phyloP scores from a whole-genome alignment of 2,329 filamentous ascomycete genomes.

The Colletotrichum viniferum region DNA sequence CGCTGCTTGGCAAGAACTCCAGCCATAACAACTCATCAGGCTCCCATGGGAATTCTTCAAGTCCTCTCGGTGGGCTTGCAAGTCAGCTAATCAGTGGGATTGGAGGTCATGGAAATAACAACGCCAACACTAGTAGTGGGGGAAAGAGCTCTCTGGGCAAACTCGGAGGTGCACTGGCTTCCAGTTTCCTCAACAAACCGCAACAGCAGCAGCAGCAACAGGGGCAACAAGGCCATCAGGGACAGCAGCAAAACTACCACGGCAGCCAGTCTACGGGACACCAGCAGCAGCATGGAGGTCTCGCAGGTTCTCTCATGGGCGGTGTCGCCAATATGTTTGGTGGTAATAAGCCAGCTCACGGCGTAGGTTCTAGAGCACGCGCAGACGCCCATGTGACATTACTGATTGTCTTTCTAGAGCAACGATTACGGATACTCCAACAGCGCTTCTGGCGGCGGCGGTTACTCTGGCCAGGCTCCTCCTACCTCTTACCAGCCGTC shows the following conservation, averaged over 20 bases:
- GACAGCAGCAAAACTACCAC: conserved; percentile 49
- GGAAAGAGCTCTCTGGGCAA: conserved; percentile 52
- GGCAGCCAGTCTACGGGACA: conserved; percentile 45
- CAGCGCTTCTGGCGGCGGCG: conserved; percentile 36
- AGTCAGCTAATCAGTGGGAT: conserved; percentile 49
- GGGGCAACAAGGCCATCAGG: conserved; percentile 30
- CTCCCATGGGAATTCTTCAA: conserved; percentile 38
- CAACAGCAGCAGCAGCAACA: conserved; percentile 49
- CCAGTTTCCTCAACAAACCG: conserved; percentile 48
- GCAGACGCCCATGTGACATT: not conserved
- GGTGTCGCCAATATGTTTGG: conserved; percentile 58
- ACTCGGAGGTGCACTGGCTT: conserved; percentile 61
- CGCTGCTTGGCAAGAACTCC: conserved; percentile 56
- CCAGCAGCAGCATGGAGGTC: conserved; percentile 42
- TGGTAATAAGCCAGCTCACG: conserved; percentile 48
- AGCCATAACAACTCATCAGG: conserved; percentile 29
- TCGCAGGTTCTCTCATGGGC: conserved; percentile 59
- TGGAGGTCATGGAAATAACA: conserved; percentile 29
- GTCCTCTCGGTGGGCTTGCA: conserved; percentile 50
- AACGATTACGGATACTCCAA: conserved; percentile 70
- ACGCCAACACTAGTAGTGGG: conserved; percentile 30
- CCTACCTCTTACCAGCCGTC: conserved; percentile 61
- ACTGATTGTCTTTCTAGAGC: conserved; percentile 37
- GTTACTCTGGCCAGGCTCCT: conserved; percentile 68
- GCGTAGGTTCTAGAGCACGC: conserved; percentile 33